A percentile compares a stretch with the other conserved stretches of the same genome.
Evolutionary conservation across 2,329 filamentous ascomycete species (phyloP).

Genomic region (Hymenoscyphus repandus): DNA sequence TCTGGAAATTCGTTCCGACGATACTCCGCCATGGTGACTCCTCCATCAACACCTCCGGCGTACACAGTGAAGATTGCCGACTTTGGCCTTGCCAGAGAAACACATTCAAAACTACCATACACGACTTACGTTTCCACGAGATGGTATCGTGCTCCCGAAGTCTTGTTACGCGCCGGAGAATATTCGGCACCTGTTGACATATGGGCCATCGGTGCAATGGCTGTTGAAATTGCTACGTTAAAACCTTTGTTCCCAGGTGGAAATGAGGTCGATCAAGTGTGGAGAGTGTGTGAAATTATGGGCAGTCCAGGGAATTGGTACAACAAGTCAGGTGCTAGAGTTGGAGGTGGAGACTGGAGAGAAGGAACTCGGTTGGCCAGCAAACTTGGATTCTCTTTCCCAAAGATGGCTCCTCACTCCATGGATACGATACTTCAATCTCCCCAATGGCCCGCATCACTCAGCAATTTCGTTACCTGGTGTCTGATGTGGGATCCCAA

Average conservation of each 20-base stretch:
- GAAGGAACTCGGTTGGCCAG: slow-evolving; percentile 88
- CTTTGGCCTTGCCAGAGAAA: slow-evolving; percentile 95
- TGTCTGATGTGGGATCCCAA: slow-evolving; percentile 99
- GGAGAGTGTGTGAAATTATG: slow-evolving; percentile 99
- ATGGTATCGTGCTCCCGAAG: slow-evolving; percentile 93
- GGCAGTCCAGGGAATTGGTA: slow-evolving; percentile 98
- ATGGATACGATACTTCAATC: slow-evolving; percentile 90
- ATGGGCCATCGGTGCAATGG: slow-evolving; percentile 98
- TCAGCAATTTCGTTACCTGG: slow-evolving; percentile 95
- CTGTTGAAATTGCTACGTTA: slow-evolving; percentile 91
- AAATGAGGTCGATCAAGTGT: slow-evolving; percentile 98
- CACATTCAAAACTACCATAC: slow-evolving; percentile 91
- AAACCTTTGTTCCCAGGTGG: slow-evolving; percentile 96
- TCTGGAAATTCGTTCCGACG: slow-evolving; percentile 79
- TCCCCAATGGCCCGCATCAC: slow-evolving; percentile 84
- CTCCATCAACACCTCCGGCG: slow-evolving; percentile 84
- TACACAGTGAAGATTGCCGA: slow-evolving; percentile 99
- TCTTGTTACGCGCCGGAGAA: slow-evolving; percentile 86
- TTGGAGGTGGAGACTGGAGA: slow-evolving; percentile 96
- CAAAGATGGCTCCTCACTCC: slow-evolving; percentile 96
- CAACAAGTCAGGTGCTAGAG: slow-evolving; percentile 78
- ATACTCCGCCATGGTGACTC: slow-evolving; percentile 90
- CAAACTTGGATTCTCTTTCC: slow-evolving; percentile 97
- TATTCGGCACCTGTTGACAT: slow-evolving; percentile 98
- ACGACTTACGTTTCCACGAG: slow-evolving; percentile 97